Percentiles rank a stretch among this genome's conserved stretches.
These are phyloP conservation scores for Fusarium sublunatum DNA, from an alignment of 2,329 filamentous ascomycete species.

Conservation along the genomic window DNA sequence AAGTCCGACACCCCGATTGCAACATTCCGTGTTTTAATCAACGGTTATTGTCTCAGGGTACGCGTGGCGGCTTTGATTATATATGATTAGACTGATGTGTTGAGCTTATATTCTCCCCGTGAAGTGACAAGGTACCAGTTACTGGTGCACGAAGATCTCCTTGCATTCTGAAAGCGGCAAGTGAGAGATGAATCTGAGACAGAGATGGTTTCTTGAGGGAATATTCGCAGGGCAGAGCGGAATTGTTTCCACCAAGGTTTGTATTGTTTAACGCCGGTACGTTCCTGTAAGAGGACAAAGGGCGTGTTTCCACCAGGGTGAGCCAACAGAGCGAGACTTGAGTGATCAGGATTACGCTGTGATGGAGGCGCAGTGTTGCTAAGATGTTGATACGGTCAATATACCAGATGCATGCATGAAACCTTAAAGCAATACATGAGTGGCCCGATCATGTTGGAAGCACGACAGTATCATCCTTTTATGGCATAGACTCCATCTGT, in stretches of 20 bases:
- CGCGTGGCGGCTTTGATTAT: not conserved
- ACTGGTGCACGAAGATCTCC: not conserved
- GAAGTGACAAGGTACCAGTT: not conserved
- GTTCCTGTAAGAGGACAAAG: not conserved
- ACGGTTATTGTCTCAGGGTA: slow-evolving; percentile 3
- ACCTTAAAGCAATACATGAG: not conserved
- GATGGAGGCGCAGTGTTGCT: not conserved
- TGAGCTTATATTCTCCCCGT: not conserved
- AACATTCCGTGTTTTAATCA: slow-evolving; percentile 1
- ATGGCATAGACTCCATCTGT: not conserved
- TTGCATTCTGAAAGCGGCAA: not conserved
- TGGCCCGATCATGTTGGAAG: not conserved
- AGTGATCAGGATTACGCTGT: not conserved
- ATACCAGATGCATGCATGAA: not conserved
- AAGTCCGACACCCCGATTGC: not conserved
- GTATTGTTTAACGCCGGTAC: no score
- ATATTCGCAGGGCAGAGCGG: not conserved
- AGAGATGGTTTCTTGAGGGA: not conserved
- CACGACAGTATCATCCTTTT: no score
- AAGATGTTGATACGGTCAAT: not conserved
- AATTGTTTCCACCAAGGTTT: not conserved
- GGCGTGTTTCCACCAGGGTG: not conserved
- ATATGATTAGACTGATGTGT: not conserved
- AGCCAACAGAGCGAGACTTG: not conserved
- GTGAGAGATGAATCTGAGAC: slow-evolving; percentile 1